Evolutionary conservation across 164 flowering plant species (phyloP).

Genomic region (Aristolochia fimbriata): DNA sequence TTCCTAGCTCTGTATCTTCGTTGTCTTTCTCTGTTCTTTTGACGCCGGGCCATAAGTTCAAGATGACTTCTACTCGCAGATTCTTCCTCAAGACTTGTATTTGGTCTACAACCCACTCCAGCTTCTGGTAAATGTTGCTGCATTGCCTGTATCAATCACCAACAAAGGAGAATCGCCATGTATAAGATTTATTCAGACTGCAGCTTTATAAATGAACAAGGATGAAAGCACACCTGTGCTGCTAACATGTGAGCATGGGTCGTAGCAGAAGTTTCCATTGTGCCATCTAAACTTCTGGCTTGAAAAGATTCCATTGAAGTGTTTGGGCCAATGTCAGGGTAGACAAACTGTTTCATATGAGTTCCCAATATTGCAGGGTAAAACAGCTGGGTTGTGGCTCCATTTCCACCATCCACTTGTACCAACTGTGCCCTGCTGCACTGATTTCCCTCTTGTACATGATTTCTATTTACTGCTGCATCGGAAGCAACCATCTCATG

Average conservation of each 20-base stretch:
- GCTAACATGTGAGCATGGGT: neutral
- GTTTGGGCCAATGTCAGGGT: neutral
- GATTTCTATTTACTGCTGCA: neutral
- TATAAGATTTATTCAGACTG: neutral
- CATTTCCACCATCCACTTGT: neutral
- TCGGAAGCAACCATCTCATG: neutral
- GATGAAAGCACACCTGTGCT: neutral
- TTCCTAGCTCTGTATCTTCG: constrained; percentile 75
- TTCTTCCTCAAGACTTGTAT: constrained; percentile 11
- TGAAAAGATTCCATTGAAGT: neutral
- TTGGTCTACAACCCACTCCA: constrained; percentile 15
- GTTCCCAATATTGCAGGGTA: neutral
- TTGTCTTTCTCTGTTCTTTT: constrained; percentile 73
- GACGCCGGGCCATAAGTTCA: constrained; percentile 48
- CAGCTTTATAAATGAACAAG: neutral
- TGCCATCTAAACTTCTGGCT: neutral
- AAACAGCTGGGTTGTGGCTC: neutral
- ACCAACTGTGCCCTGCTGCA: neutral
- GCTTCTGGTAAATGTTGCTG: neutral
- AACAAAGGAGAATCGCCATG: neutral
- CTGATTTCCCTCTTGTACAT: neutral
- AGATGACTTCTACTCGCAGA: constrained; percentile 6
- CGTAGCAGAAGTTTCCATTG: neutral
- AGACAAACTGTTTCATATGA: neutral
- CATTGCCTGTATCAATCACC: constrained; percentile 12